Conservation (phyloP, 495 filamentous ascomycete genomes). For the Penicillium coprophilum region DNA sequence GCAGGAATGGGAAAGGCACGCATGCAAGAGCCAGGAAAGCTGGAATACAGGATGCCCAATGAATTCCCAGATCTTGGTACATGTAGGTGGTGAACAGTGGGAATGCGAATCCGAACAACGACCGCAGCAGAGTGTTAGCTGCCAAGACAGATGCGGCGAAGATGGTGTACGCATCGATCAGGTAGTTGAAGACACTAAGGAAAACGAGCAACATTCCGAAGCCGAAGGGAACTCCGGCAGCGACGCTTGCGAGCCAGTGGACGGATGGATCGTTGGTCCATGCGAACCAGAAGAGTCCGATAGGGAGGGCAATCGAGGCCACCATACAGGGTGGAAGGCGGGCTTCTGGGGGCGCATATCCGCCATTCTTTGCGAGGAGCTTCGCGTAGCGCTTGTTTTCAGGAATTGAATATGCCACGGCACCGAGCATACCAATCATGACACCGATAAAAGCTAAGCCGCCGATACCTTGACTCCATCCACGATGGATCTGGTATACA, state of each 20-base stretch:
- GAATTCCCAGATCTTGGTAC: slow-evolving; percentile 65
- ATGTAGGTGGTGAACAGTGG: slow-evolving; percentile 72
- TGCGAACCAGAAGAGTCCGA: slow-evolving; percentile 57
- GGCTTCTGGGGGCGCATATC: slow-evolving; percentile 38
- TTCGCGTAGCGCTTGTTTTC: slow-evolving; percentile 42
- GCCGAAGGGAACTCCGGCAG: slow-evolving; percentile 61
- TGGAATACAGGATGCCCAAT: slow-evolving; percentile 70
- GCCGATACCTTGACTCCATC: slow-evolving; percentile 66
- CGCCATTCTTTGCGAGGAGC: slow-evolving; percentile 28
- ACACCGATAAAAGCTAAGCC: slow-evolving; percentile 75
- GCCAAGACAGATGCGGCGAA: slow-evolving; percentile 73
- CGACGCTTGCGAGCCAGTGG: slow-evolving; percentile 62
- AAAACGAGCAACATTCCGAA: slow-evolving; percentile 68
- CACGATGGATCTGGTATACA: slow-evolving; percentile 66
- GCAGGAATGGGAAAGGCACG: slow-evolving; percentile 69
- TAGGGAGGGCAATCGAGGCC: slow-evolving; percentile 34
- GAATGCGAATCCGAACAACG: slow-evolving; percentile 67
- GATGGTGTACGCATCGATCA: slow-evolving; percentile 70
- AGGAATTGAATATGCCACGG: slow-evolving; percentile 43
- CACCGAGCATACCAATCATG: slow-evolving; percentile 70
- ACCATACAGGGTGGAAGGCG: slow-evolving; percentile 38
- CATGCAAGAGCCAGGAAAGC: slow-evolving; percentile 70
- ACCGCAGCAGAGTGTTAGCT: slow-evolving; percentile 63
- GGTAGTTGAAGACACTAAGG: slow-evolving; percentile 66
- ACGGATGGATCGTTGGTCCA: slow-evolving; percentile 62